Evolutionary conservation across 1,139 yeast species (phyloP).

Genomic region (Geotrichum macrosporum): DNA sequence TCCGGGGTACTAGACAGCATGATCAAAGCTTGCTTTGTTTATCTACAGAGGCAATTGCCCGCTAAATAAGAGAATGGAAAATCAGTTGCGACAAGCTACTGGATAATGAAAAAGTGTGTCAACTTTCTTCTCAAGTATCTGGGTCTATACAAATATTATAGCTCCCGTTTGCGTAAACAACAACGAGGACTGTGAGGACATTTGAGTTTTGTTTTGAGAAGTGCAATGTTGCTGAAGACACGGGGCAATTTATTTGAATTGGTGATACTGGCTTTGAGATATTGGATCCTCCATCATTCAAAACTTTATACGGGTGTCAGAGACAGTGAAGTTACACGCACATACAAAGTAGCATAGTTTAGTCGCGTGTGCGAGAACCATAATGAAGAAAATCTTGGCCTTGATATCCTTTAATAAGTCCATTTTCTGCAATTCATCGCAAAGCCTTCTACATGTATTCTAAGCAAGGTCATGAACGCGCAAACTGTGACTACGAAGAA

Average conservation of each 20-base stretch:
- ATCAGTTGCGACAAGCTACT: constrained; percentile 64
- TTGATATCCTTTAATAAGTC: constrained; percentile 11
- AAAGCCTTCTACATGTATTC: constrained; percentile 6
- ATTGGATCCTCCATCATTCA: constrained; percentile 52
- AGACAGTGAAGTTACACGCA: too few species aligned
- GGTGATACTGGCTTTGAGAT: constrained; percentile 67
- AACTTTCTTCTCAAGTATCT: constrained; percentile 70
- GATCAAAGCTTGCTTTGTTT: constrained; percentile 57
- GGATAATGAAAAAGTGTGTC: constrained; percentile 71
- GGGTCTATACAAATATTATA: constrained; percentile 75
- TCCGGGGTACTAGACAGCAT: constrained; percentile 49
- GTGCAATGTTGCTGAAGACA: constrained; percentile 60
- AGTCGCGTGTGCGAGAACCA: constrained; percentile 47
- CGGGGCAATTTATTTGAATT: constrained; percentile 50
- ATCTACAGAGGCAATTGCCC: constrained; percentile 62
- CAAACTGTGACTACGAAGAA: too few species aligned
- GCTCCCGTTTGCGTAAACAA: constrained; percentile 75
- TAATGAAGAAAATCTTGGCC: constrained; percentile 4
- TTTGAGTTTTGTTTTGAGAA: constrained; percentile 65
- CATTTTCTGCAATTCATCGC: constrained; percentile 9
- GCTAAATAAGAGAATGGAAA: constrained; percentile 80
- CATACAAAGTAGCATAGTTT: too few species aligned
- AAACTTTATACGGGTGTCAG: too few species aligned
- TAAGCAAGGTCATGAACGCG: too few species aligned
- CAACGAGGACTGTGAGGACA: constrained; percentile 68